These are phyloP conservation scores for Murraya paniculata DNA, from an alignment of 345 rosid species.

Conservation along the genomic window DNA sequence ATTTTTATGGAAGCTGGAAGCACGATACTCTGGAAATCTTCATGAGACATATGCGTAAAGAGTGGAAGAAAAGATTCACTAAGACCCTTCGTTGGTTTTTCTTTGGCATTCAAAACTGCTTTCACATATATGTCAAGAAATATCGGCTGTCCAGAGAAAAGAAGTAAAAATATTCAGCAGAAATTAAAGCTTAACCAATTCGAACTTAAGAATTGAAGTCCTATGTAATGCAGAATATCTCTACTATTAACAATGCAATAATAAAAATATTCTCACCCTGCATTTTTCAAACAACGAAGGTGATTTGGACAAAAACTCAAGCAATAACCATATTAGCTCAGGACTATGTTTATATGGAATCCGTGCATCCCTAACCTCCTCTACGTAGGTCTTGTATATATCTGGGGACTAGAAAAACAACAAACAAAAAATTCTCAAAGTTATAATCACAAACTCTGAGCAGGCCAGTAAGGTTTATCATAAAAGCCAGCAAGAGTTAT, in stretches of 20 bases:
- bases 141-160: conserved; percentile 51
- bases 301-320: conserved; percentile 60
- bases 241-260: neutral
- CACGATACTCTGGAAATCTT: conserved; percentile 72
- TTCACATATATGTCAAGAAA: conserved; percentile 78
- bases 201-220: conserved; percentile 5
- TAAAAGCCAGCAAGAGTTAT: neutral
- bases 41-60: conserved; percentile 56
- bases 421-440: conserved; percentile 16
- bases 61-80: conserved; percentile 68
- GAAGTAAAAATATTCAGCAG: neutral
- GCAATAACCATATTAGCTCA: conserved; percentile 58
- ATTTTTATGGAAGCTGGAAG: conserved; percentile 85
- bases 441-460: neutral
- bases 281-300: conserved; percentile 53
- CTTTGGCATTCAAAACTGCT: conserved; percentile 77
- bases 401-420: conserved; percentile 56
- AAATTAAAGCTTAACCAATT: neutral
- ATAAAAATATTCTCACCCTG: conserved; percentile 47
- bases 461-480: neutral
- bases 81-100: conserved; percentile 57
- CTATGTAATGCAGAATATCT: neutral
- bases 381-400: conserved; percentile 53
- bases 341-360: conserved; percentile 73
- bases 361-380: conserved; percentile 61